Conservation (phyloP, 495 filamentous ascomycete genomes). For the Parmelia sp. region DNA sequence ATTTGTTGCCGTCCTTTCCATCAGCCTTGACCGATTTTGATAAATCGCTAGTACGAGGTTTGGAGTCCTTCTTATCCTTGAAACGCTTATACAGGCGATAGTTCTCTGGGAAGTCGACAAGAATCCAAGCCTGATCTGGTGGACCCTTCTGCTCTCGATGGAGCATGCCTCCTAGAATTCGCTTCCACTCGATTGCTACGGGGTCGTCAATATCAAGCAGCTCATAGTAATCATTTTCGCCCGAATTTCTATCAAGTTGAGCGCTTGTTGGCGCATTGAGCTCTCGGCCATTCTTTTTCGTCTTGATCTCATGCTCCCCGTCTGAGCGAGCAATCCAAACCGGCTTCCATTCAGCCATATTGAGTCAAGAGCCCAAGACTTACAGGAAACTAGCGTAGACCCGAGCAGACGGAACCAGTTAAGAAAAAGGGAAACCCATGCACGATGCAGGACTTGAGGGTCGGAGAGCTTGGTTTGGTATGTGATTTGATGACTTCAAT, state of each 20-base stretch:
- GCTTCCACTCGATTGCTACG: constrained; percentile 44
- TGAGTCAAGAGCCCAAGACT: neutral
- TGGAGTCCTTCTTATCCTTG: constrained; percentile 34
- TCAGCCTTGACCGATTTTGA: constrained; percentile 32
- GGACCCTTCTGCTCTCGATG: constrained; percentile 35
- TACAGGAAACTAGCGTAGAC: neutral
- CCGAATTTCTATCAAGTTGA: constrained; percentile 41
- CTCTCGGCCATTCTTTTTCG: constrained; percentile 28
- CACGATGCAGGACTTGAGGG: neutral
- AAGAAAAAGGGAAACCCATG: neutral
- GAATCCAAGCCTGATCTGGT: constrained; percentile 38
- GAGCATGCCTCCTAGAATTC: constrained; percentile 49
- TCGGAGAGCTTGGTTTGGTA: neutral
- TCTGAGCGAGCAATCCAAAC: constrained; percentile 24
- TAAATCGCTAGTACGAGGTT: constrained; percentile 28
- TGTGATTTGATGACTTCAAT: neutral
- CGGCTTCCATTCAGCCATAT: constrained; percentile 18
- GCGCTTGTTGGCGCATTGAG: constrained; percentile 39
- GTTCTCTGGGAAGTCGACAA: constrained; percentile 48
- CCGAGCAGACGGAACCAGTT: neutral
- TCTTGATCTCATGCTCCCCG: constrained; percentile 24
- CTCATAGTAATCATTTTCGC: constrained; percentile 42
- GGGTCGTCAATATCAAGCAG: constrained; percentile 16
- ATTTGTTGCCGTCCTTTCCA: constrained; percentile 37
- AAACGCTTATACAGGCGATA: constrained; percentile 55